Evolutionary conservation across 305 asterid species (phyloP).

Genomic region (Fraxinus sp.): DNA sequence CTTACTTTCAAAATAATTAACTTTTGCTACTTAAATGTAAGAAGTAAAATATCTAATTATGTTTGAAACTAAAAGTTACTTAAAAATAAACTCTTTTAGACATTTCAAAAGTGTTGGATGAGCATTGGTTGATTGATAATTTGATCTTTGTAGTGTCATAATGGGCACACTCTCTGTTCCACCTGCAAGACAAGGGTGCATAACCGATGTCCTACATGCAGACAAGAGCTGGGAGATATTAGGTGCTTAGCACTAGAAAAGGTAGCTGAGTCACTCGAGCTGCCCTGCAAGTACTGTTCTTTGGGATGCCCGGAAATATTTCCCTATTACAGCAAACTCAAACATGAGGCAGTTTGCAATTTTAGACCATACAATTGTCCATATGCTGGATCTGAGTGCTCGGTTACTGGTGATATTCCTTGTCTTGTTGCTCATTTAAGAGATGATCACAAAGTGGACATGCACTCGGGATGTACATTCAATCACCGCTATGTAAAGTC

Average conservation of each 20-base stretch:
- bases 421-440: conserved; percentile 45
- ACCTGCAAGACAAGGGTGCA: conserved; percentile 54
- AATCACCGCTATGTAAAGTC: conserved; percentile 57
- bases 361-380: conserved; percentile 49
- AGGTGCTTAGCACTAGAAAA: conserved; percentile 57
- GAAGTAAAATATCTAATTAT: neutral
- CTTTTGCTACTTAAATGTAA: neutral
- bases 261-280: conserved; percentile 52
- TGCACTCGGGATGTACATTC: conserved; percentile 53
- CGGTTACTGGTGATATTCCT: conserved; percentile 50
- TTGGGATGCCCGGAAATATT: conserved; percentile 55
- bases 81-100: neutral
- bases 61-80: neutral
- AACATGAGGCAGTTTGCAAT: conserved; percentile 51
- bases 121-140: conserved; percentile 8
- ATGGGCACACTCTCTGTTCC: conserved; percentile 53
- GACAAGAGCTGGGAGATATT: conserved; percentile 59
- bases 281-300: conserved; percentile 46
- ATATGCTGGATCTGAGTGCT: conserved; percentile 55
- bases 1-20: neutral
- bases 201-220: conserved; percentile 51
- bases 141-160: conserved; percentile 41
- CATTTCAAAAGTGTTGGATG: neutral
- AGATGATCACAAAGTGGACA: conserved; percentile 59
- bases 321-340: conserved; percentile 52